These are phyloP conservation scores for Ganoderma lucidum DNA, from an alignment of 1,284 basidiomycete species.

Conservation along the genomic window DNA sequence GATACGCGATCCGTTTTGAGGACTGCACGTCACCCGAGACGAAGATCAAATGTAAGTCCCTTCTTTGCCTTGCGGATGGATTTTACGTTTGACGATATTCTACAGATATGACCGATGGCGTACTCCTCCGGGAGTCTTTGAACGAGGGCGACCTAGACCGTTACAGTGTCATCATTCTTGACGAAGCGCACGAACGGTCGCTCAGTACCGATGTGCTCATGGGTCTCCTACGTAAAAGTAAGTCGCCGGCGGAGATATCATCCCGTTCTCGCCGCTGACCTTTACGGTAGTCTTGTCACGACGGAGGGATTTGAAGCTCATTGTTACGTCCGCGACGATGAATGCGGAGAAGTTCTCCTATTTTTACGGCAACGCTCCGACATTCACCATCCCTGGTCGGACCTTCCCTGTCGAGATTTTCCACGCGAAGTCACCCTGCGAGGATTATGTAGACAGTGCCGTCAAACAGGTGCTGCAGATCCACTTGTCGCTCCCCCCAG, in stretches of 20 bases:
- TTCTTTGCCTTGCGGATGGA: not conserved
- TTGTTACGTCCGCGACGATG: conserved; percentile 99
- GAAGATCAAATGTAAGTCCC: conserved; percentile 88
- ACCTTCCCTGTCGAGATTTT: conserved; percentile 98
- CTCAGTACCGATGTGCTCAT: conserved; percentile 97
- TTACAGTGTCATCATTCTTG: conserved; percentile 95
- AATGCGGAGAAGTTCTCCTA: conserved; percentile 98
- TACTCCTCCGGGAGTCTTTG: conserved; percentile 92
- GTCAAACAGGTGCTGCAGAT: conserved; percentile 99
- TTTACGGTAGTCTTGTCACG: conserved; percentile 80
- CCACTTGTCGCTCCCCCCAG: conserved; percentile 92
- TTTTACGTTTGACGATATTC: conserved; percentile 18
- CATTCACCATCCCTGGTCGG: conserved; percentile 96
- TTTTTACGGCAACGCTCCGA: conserved; percentile 96
- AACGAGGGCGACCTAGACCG: conserved; percentile 96
- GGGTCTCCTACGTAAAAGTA: conserved; percentile 94
- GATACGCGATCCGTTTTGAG: conserved; percentile 98
- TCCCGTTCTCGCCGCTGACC: conserved; percentile 20
- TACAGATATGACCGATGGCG: conserved; percentile 97
- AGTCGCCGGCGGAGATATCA: conserved; percentile 39
- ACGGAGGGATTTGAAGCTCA: conserved; percentile 91
- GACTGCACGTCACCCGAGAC: conserved; percentile 94
- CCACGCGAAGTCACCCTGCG: conserved; percentile 96
- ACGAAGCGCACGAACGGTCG: conserved; percentile 97
- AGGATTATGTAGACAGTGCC: conserved; percentile 98